Evolutionary conservation across 164 flowering plant genomes (phyloP).

Genomic region (Echeveria elegans): DNA sequence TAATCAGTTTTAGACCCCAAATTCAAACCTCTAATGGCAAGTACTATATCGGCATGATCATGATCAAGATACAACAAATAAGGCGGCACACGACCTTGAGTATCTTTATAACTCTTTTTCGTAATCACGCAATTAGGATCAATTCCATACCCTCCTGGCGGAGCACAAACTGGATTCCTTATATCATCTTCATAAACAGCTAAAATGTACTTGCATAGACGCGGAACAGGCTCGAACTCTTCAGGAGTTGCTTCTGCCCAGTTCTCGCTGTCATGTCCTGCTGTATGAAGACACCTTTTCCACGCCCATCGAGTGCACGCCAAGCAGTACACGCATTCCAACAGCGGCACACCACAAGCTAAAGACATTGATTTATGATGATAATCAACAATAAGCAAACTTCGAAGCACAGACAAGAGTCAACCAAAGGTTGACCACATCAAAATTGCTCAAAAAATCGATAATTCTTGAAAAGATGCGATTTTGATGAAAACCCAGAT

Average conservation of each 20-base stretch:
- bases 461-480: not conserved
- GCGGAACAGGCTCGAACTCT: conserved; percentile 90
- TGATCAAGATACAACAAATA: conserved; percentile 77
- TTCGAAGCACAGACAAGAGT: not conserved
- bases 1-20: conserved; percentile 80
- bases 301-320: conserved; percentile 52
- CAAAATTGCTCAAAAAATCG: not conserved
- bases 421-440: not conserved
- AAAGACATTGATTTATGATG: conserved; percentile 30
- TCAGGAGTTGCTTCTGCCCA: conserved; percentile 79
- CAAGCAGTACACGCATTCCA: conserved; percentile 44
- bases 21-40: conserved; percentile 73
- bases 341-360: conserved; percentile 36
- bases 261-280: conserved; percentile 71
- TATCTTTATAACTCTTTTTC: conserved; percentile 51
- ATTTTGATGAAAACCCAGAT: not conserved
- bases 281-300: conserved; percentile 46
- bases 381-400: not conserved
- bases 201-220: conserved; percentile 62
- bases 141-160: conserved; percentile 81
- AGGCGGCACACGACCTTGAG: conserved; percentile 66
- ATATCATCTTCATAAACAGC: conserved; percentile 87
- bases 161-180: conserved; percentile 67
- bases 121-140: conserved; percentile 57
- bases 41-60: conserved; percentile 52